Percentiles rank a stretch among this genome's conserved stretches.
Evolutionary conservation across 2,329 filamentous ascomycete species (phyloP).

Genomic region (Hypoxylon sp.): DNA sequence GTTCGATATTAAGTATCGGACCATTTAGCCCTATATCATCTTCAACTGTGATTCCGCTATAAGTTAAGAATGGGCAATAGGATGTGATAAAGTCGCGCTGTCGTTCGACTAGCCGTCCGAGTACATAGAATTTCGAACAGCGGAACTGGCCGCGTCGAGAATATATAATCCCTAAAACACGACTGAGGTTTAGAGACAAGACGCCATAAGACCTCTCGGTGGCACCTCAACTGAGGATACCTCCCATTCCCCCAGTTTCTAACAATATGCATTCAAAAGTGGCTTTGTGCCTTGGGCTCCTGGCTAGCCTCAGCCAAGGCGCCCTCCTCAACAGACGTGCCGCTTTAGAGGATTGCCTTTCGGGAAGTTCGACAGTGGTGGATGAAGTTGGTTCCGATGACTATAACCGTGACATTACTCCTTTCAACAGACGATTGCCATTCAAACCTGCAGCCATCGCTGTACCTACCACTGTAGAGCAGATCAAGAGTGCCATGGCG

Average conservation of each 20-base stretch:
- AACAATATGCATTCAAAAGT: conserved; percentile 46
- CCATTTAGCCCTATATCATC: conserved; percentile 48
- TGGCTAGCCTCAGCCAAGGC: conserved; percentile 45
- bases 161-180: conserved; percentile 35
- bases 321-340: conserved; percentile 50
- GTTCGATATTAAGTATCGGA: conserved; percentile 51
- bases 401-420: conserved; percentile 50
- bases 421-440: conserved; percentile 52
- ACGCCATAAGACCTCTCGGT: conserved; percentile 17
- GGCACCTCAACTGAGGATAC: conserved; percentile 22
- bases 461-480: conserved; percentile 59
- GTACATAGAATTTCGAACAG: conserved; percentile 25
- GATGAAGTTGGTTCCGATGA: conserved; percentile 51
- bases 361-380: conserved; percentile 43
- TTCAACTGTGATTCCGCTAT: conserved; percentile 44
- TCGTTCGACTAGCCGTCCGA: conserved; percentile 50
- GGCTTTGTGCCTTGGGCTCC: conserved; percentile 47
- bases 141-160: conserved; percentile 35
- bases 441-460: conserved; percentile 60
- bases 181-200: conserved; percentile 1
- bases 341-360: conserved; percentile 51
- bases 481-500: conserved; percentile 61
- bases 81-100: conserved; percentile 36
- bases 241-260: conserved; percentile 16
- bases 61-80: conserved; percentile 43